Conservation (phyloP, 768 basidiomycete species). For the Udeniomyces megalosporus region DNA sequence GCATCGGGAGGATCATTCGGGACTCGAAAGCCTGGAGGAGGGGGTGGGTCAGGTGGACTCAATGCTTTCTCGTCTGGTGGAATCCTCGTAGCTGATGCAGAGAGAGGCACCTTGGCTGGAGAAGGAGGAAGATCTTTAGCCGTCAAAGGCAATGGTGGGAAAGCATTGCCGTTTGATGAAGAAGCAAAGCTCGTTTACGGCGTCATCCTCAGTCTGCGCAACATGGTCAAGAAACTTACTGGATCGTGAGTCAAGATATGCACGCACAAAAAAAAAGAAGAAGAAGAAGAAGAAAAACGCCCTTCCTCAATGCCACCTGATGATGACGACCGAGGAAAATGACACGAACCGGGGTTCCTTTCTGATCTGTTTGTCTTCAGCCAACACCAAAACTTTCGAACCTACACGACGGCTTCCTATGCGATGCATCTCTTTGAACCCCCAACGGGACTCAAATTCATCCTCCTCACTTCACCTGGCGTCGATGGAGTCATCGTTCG, state of each 20-base stretch:
- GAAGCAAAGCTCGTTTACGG: constrained; percentile 96
- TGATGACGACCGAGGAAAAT: not conserved
- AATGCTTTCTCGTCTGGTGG: not conserved
- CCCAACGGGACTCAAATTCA: constrained; percentile 78
- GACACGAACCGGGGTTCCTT: not conserved
- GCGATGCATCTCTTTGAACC: constrained; percentile 89
- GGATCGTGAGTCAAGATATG: constrained; percentile 48
- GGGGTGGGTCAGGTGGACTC: too few species aligned
- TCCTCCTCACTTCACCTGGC: constrained; percentile 77
- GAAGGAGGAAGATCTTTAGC: not conserved
- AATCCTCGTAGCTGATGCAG: not conserved
- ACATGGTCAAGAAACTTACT: constrained; percentile 89
- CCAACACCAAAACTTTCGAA: constrained; percentile 27
- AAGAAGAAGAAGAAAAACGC: not conserved
- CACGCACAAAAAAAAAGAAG: not conserved
- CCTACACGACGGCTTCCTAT: constrained; percentile 77
- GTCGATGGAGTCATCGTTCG: constrained; percentile 42
- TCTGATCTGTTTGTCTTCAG: not conserved
- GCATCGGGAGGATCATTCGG: not conserved
- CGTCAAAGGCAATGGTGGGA: constrained; percentile 31
- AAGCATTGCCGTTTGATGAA: constrained; percentile 76
- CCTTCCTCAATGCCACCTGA: not conserved
- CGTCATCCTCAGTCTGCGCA: constrained; percentile 72
- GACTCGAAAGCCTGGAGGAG: not conserved
- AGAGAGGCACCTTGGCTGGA: not conserved